Conservation (phyloP, 208 protist genomes). For the Trypanosoma congolense region DNA sequence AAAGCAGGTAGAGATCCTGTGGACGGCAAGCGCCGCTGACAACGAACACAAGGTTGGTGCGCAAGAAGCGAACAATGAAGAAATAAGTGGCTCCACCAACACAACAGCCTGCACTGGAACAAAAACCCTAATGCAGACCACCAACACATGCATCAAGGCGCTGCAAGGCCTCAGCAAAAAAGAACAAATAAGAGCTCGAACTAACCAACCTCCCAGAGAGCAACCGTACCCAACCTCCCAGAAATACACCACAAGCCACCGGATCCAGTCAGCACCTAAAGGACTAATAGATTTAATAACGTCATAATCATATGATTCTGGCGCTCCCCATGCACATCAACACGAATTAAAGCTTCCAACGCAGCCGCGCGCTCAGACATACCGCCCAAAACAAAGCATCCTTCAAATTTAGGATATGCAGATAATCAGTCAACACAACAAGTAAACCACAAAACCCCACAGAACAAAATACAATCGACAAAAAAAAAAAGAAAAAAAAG, state of each 20-base stretch:
- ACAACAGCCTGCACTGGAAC: conserved; percentile 95
- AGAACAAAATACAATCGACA: no score
- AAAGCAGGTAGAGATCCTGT: conserved; percentile 92
- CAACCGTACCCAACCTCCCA: conserved; percentile 97
- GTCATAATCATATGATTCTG: conserved; percentile 96
- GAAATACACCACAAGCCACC: conserved; percentile 98
- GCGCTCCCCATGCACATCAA: conserved; percentile 94
- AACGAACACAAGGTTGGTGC: conserved; percentile 94
- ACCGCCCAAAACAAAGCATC: conserved; percentile 86
- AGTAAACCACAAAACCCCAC: conserved; percentile 73
- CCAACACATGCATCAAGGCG: conserved; percentile 98
- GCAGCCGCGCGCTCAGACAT: conserved; percentile 73
- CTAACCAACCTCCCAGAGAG: conserved; percentile 92
- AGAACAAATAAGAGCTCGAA: conserved; percentile 96
- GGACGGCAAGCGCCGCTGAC: conserved; percentile 97
- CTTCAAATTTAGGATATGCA: conserved; percentile 76
- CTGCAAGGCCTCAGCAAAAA: conserved; percentile 94
- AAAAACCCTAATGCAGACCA: conserved; percentile 96
- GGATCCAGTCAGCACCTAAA: conserved; percentile 89
- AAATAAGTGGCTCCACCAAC: conserved; percentile 96
- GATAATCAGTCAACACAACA: conserved; percentile 29
- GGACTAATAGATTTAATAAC: conserved; percentile 96
- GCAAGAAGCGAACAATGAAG: conserved; percentile 93
- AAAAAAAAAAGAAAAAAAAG: no score
- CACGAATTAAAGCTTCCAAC: conserved; percentile 90